phyloP scores from a whole-genome alignment of 2,329 filamentous ascomycete genomes.

The Colletotrichum tofieldiae region DNA sequence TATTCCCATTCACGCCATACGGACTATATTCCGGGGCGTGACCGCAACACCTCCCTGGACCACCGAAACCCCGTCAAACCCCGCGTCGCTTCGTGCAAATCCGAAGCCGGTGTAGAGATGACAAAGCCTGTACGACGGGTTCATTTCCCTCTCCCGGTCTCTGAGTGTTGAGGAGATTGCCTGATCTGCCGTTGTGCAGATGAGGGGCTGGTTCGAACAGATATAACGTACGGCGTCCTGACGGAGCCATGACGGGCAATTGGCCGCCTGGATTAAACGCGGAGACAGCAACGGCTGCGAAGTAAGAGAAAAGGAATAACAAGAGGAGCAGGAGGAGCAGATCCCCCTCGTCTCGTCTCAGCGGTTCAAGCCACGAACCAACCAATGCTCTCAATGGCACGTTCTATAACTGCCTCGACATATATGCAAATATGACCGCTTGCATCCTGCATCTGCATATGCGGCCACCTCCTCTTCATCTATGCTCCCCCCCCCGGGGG shows the following conservation, averaged over 20 bases:
- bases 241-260: constrained; percentile 14
- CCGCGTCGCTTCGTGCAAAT: constrained; percentile 12
- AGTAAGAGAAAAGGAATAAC: constrained; percentile 27
- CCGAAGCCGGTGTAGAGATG: constrained; percentile 34
- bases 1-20: constrained; percentile 10
- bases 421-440: constrained; percentile 30
- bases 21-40: constrained; percentile 14
- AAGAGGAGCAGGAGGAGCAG: constrained; percentile 20
- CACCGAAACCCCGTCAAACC: constrained; percentile 4
- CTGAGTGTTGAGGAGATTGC: not conserved
- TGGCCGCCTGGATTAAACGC: not conserved
- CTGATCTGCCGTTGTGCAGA: constrained; percentile 21
- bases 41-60: constrained; percentile 1
- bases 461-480: constrained; percentile 25
- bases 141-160: constrained; percentile 12
- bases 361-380: constrained; percentile 15
- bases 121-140: not conserved
- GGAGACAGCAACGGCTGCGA: constrained; percentile 20
- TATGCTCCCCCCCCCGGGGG: not conserved
- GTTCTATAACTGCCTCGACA: constrained; percentile 18
- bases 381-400: constrained; percentile 12
- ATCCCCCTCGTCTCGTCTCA: constrained; percentile 18
- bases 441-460: constrained; percentile 29
- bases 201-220: not conserved
- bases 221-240: constrained; percentile 30